These are phyloP conservation scores for Rhodomyrtus psidioides DNA, from an alignment of 441 rosid genomes.

Conservation along the genomic window DNA sequence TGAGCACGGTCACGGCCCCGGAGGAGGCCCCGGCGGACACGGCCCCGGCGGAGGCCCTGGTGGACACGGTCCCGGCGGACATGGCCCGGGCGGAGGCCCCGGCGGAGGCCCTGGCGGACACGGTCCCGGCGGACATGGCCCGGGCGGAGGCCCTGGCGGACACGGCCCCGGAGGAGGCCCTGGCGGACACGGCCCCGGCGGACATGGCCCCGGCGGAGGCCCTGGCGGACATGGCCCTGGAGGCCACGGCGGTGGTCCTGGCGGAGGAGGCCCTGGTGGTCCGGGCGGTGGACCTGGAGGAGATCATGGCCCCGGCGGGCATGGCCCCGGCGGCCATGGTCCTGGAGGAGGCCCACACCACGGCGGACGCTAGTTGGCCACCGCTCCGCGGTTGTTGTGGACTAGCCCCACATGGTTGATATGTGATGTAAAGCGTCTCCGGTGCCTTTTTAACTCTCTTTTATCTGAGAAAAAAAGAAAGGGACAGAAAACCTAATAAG, in stretches of 20 bases:
- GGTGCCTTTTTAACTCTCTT: neutral
- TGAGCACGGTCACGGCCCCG: neutral
- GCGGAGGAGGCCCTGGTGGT: neutral
- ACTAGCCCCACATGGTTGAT: neutral
- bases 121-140: neutral
- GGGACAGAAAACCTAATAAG: neutral
- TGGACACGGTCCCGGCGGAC: neutral
- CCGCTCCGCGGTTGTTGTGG: neutral
- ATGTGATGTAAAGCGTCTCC: neutral
- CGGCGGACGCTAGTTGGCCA: neutral
- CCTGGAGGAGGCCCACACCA: neutral
- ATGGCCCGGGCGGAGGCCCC: neutral
- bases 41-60: neutral
- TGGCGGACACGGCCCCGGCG: neutral
- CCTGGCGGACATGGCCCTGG: neutral
- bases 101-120: neutral
- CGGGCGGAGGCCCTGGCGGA: neutral
- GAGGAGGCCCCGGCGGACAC: neutral
- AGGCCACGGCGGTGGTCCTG: neutral
- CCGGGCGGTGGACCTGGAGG: neutral
- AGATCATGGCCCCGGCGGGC: neutral
- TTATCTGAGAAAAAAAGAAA: neutral
- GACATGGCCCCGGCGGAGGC: neutral
- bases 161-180: neutral
- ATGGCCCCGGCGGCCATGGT: neutral